These are phyloP conservation scores for Colletotrichum sp. DNA, from an alignment of 2,329 filamentous ascomycete genomes.

Conservation along the genomic window DNA sequence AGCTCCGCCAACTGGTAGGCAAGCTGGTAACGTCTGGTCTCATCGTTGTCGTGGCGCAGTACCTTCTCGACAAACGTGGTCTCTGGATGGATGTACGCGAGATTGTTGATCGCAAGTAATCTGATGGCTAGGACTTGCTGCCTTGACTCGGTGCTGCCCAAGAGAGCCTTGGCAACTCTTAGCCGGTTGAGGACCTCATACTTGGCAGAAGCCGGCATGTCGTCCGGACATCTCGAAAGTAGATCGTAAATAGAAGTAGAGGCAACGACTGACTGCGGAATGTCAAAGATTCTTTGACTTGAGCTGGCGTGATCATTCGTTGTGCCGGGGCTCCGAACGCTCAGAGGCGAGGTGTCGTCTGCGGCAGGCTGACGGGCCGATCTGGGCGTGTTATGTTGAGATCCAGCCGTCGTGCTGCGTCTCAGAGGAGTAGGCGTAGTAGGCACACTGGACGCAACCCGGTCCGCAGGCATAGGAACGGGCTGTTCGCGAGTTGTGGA, in stretches of 20 bases:
- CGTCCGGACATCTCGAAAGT: slow-evolving; percentile 58
- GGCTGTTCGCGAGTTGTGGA: slow-evolving; percentile 22
- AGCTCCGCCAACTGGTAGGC: slow-evolving; percentile 92
- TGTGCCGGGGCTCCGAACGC: slow-evolving; percentile 47
- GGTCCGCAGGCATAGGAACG: not conserved
- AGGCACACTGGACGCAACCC: slow-evolving; percentile 51
- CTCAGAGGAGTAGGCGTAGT: slow-evolving; percentile 78
- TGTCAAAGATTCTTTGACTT: slow-evolving; percentile 66
- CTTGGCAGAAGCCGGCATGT: slow-evolving; percentile 73
- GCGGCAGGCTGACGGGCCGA: slow-evolving; percentile 31
- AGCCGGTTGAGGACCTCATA: slow-evolving; percentile 88
- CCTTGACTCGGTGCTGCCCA: slow-evolving; percentile 67
- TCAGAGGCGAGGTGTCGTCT: slow-evolving; percentile 53
- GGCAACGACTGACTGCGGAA: slow-evolving; percentile 62
- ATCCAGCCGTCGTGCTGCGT: slow-evolving; percentile 64
- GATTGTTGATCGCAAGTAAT: slow-evolving; percentile 85
- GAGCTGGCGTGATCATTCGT: slow-evolving; percentile 37
- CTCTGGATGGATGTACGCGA: slow-evolving; percentile 89
- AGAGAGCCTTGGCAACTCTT: slow-evolving; percentile 81
- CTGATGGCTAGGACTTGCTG: slow-evolving; percentile 81
- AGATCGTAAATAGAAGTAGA: slow-evolving; percentile 62
- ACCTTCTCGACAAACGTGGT: slow-evolving; percentile 84
- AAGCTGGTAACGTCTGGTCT: slow-evolving; percentile 86
- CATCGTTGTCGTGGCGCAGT: slow-evolving; percentile 85
- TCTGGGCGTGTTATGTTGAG: slow-evolving; percentile 48